Base-by-base conservation (phyloP, 352 stramenopile species). In the Globisporangium spiculum region DNA sequence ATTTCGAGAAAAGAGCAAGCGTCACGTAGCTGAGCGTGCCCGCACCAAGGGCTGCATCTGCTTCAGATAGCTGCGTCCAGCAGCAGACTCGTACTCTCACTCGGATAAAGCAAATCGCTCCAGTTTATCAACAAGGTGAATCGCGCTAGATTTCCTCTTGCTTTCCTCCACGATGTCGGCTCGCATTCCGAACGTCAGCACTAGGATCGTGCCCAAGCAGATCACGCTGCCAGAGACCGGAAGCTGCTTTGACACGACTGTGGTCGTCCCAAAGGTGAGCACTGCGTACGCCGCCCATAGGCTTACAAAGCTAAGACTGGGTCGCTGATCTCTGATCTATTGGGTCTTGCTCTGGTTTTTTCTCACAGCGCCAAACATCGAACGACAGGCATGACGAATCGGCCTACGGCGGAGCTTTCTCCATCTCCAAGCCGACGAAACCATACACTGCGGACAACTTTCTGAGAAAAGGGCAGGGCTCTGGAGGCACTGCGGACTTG, bases 191-290 rank as follows among this genome's bases (percentile, higher is more conserved):
- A 94, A 94, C 63, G 85, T 93, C 57, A 92, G 77, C 77, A 94
- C 86, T 56, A 83, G 85, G 46, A 91, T 94, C 63, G 87, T 93
- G 69, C 84, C 87, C 18, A 92, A 92, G 65, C 84, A 78, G 27
- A 79, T 92, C 48, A 58, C 84, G 22, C 66, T 97, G 27, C 80
- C 84, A 7, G 91, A 98, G 77, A 98, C 95, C 0, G 94, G 94
- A 14, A 98, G 94, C 63, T 98, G 95, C 72, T 98, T 99, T 67
- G 96, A 99, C 77, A 94, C 90, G 32, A 99, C 96, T 1, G 68
- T 79, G 22, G 79, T 89, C 16, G 50, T 65, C 24, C 32, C 72
- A 32, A 92, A 92, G 78, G 79, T 91, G 63, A 53, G 36, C 20
- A n/a, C 18, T 30, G 9, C 7, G 5, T n/a, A 27, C 4, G 4